Conservation (phyloP, 2,329 filamentous ascomycete species). For the Trichoderma aggressivum region DNA sequence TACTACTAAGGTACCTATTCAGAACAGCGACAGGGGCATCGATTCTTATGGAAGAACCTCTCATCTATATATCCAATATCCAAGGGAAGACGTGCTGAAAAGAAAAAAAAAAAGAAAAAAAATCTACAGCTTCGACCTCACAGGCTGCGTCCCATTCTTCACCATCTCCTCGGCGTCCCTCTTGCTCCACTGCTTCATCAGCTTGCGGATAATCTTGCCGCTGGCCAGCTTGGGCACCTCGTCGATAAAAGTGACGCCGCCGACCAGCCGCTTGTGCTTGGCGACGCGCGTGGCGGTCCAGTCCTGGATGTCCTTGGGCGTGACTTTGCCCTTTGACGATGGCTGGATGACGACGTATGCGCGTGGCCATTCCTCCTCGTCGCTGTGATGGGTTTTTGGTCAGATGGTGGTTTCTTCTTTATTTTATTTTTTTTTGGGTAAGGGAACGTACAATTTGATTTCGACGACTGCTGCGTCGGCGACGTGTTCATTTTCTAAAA, state of each 20-base stretch:
- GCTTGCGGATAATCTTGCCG: slow-evolving; percentile 57
- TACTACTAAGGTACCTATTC: not conserved
- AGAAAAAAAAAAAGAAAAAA: too few relatives aligned
- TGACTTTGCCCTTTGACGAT: slow-evolving; percentile 42
- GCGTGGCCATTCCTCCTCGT: slow-evolving; percentile 49
- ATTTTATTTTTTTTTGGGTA: not conserved
- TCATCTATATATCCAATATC: not conserved
- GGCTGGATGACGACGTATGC: slow-evolving; percentile 52
- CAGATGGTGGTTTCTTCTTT: not conserved
- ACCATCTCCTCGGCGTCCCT: slow-evolving; percentile 41
- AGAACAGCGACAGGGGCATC: not conserved
- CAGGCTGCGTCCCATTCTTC: slow-evolving; percentile 18
- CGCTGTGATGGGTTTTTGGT: slow-evolving; percentile 24
- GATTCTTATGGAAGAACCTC: not conserved
- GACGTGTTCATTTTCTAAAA: slow-evolving; percentile 50
- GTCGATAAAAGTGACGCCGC: slow-evolving; percentile 53
- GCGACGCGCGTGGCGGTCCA: slow-evolving; percentile 46
- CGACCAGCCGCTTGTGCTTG: slow-evolving; percentile 50
- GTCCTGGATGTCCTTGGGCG: slow-evolving; percentile 49
- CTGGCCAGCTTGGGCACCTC: slow-evolving; percentile 55
- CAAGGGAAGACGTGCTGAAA: not conserved
- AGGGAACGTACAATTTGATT: slow-evolving; percentile 40
- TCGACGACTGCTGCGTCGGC: slow-evolving; percentile 55
- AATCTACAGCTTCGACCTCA: slow-evolving; percentile 2
- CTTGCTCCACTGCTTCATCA: slow-evolving; percentile 56